Conservation (phyloP, 208 protist genomes). For the Zelonia costaricensis region DNA sequence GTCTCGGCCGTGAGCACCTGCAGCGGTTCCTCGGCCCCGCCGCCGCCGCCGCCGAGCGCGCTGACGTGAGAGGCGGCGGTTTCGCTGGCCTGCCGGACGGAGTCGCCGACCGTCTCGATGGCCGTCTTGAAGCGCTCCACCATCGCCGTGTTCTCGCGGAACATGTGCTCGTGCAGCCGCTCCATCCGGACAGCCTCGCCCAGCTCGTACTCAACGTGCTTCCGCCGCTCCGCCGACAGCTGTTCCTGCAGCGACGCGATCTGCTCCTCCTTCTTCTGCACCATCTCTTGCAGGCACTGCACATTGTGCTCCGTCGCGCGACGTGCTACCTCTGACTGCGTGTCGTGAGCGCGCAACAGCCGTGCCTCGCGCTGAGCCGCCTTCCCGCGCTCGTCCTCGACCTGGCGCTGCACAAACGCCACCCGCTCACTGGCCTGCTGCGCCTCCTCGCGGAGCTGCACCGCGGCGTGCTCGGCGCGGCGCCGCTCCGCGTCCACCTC, state of each 20-base stretch:
- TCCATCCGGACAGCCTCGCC: conserved; percentile 85
- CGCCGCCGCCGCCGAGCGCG: conserved; percentile 11
- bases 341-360: conserved; percentile 64
- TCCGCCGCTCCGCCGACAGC: conserved; percentile 73
- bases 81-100: conserved; percentile 17
- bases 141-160: conserved; percentile 83
- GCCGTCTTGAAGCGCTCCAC: conserved; percentile 79
- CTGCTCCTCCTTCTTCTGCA: conserved; percentile 71
- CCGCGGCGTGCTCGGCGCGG: conserved; percentile 25
- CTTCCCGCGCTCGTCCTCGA: conserved; percentile 71
- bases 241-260: conserved; percentile 76
- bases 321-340: conserved; percentile 66
- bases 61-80: conserved; percentile 6
- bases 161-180: conserved; percentile 80
- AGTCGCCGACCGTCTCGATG: conserved; percentile 58
- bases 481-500: conserved; percentile 32
- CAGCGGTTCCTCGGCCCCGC: conserved; percentile 53
- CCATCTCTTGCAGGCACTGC: conserved; percentile 70
- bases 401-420: conserved; percentile 50
- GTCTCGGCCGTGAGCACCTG: conserved; percentile 64
- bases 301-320: conserved; percentile 83
- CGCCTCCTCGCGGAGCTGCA: conserved; percentile 53
- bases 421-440: conserved; percentile 40
- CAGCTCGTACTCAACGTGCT: conserved; percentile 67
- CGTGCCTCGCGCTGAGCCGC: conserved; percentile 56